Evolutionary conservation across 2,329 filamentous ascomycete genomes (phyloP).

Genomic region (Rhexocercosporidium sp.): DNA sequence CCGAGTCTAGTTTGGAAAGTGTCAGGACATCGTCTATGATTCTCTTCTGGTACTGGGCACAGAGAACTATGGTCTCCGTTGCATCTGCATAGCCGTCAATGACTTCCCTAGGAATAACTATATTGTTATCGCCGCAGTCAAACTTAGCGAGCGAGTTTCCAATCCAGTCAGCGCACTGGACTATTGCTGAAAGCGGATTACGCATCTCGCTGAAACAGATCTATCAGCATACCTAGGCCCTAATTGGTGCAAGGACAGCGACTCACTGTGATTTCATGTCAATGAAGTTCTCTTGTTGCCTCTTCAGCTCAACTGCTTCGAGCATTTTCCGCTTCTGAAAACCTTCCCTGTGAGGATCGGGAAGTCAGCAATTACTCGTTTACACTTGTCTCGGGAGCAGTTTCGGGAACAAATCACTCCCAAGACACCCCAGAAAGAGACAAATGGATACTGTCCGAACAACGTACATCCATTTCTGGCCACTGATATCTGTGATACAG

Average conservation of each 20-base stretch:
- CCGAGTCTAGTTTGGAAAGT: constrained; percentile 76
- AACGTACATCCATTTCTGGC: constrained; percentile 36
- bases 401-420: too few species aligned
- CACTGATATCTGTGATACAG: constrained; percentile 33
- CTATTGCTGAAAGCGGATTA: constrained; percentile 74
- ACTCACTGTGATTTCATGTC: constrained; percentile 63
- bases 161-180: constrained; percentile 77
- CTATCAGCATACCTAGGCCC: neutral
- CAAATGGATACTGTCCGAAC: too few species aligned
- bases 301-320: constrained; percentile 54
- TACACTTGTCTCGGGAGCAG: too few species aligned
- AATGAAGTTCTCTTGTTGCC: constrained; percentile 82
- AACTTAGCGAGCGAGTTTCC: constrained; percentile 53
- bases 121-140: constrained; percentile 38
- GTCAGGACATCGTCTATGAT: constrained; percentile 77
- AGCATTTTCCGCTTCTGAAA: constrained; percentile 49
- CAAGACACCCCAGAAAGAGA: too few species aligned
- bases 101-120: constrained; percentile 47
- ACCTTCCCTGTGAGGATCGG: too few species aligned
- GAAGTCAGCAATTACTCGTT: too few species aligned
- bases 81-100: constrained; percentile 70
- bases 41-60: constrained; percentile 78
- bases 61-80: constrained; percentile 77
- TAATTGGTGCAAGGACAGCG: neutral
- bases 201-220: constrained; percentile 59